A percentile compares a stretch with the other conserved stretches of the same genome.
phyloP scores from a whole-genome alignment of 306 rosid genomes.

The Trichosanthes truncata region DNA sequence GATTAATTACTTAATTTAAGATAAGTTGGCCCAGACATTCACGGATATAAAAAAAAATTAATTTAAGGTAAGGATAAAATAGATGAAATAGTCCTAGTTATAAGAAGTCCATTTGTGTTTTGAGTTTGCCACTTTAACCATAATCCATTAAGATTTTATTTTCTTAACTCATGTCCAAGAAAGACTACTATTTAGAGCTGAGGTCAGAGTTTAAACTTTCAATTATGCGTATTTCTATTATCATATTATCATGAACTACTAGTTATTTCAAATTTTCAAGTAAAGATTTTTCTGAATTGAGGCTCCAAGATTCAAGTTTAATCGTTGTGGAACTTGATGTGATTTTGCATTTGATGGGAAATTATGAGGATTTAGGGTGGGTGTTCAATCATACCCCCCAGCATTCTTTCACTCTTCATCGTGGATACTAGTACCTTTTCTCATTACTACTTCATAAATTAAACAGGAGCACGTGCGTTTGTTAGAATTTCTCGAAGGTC shows the following conservation, averaged over 20 bases:
- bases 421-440: not conserved
- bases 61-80: not conserved
- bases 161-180: not conserved
- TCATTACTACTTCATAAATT: not conserved
- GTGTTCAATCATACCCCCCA: not conserved
- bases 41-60: too few relatives aligned
- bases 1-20: too few relatives aligned
- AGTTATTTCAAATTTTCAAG: not conserved
- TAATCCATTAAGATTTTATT: not conserved
- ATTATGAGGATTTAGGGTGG: not conserved
- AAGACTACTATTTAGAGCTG: not conserved
- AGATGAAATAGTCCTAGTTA: not conserved
- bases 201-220: not conserved
- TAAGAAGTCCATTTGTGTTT: not conserved
- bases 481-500: conserved; percentile 57
- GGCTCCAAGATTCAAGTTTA: not conserved
- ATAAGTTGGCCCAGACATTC: too few relatives aligned
- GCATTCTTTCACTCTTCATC: not conserved
- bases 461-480: conserved; percentile 68
- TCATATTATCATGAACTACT: not conserved
- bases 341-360: not conserved
- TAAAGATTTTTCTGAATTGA: not conserved
- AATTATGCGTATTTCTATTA: not conserved
- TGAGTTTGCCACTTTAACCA: not conserved
- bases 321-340: not conserved